Base-by-base conservation (phyloP, 2,329 filamentous ascomycete genomes). In the Chaetomium sp. region DNA sequence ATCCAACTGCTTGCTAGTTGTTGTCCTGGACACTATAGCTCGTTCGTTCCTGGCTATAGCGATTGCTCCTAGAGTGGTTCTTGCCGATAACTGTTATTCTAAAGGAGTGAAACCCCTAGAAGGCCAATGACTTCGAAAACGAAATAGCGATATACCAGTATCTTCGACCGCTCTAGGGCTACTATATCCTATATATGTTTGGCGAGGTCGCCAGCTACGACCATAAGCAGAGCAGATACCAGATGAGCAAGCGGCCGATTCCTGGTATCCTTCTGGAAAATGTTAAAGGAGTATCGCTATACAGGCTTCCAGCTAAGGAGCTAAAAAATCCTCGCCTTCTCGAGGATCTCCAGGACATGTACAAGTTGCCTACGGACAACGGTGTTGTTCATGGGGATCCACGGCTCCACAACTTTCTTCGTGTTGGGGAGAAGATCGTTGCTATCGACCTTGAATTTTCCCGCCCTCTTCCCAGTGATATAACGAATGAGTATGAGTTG, bases 71-170 rank as follows among this genome's bases (percentile, higher is more conserved):
- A 45, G 46, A 56, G 45, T 56, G 50, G 54, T 56, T 56, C 41
- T 50, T 56, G 50, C 50, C 54, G 35, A 42, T 51, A 50, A 50
- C 9, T 50, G 50, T 53, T 47, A 51, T 57, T 47, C 42, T 57
- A 36, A 57, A 57, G 46, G 55, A 57, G 46, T 51, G 55, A 57
- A 53, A 57, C 46, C 50, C 50, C n/a, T 14, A 42, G 8, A 50
- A 43, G 46, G 50, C 50, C 11, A 47, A 57, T 43, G 33, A 6
- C 34, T 53, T 50, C 49, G 49, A 56, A 41, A 56, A 56, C 34
- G 50, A 56, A 46, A 53, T 56, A 14, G 54, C 1, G 6, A 53
- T 41, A 56, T 56, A 56, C 49, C 49, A 14, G 34, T 35, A 53
- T 27, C 54, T 56, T 53, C 45, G 34, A 50, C 27, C 45, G 1